Percentiles rank a stretch among this genome's conserved stretches.
Evolutionary conservation across 192 early-diverging fungal species (phyloP).

Genomic region (Allomyces arbusculus): DNA sequence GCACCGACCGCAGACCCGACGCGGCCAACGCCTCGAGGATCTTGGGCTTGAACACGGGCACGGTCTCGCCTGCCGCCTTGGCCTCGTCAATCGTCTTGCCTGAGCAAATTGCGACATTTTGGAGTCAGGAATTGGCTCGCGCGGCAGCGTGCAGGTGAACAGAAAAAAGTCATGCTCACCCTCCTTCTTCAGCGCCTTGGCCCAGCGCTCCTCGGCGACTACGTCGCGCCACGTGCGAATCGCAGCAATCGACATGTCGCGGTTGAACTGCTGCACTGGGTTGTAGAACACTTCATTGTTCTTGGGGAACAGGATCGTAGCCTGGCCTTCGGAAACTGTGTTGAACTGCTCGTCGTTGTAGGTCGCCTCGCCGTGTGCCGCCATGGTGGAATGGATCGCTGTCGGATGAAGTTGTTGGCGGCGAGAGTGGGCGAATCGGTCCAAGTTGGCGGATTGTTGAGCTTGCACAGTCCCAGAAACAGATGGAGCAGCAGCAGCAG

Average conservation of each 20-base stretch:
- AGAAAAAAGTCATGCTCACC: conserved; percentile 7
- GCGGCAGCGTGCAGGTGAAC: background rate
- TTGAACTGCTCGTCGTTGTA: conserved; percentile 22
- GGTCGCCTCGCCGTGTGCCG: background rate
- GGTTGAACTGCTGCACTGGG: conserved; percentile 90
- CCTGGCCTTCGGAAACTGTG: conserved; percentile 52
- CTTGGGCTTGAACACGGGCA: conserved; percentile 19
- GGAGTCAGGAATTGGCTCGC: conserved; percentile 4
- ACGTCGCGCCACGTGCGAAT: conserved; percentile 82
- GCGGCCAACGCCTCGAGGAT: conserved; percentile 89
- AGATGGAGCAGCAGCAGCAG: too few species aligned
- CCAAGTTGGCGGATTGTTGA: too few species aligned
- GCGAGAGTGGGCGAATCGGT: too few species aligned
- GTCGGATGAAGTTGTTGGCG: too few species aligned
- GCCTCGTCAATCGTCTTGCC: conserved; percentile 9
- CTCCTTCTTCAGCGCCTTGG: conserved; percentile 4
- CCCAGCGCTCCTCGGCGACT: conserved; percentile 27
- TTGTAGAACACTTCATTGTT: conserved; percentile 97
- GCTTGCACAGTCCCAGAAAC: too few species aligned
- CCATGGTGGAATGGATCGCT: background rate
- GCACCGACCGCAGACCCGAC: conserved; percentile 79
- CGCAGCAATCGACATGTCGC: conserved; percentile 91
- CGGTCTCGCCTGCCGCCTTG: conserved; percentile 6
- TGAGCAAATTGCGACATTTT: conserved; percentile 9
- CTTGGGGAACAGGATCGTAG: conserved; percentile 65